Base-by-base conservation (phyloP, 2,329 filamentous ascomycete species). In the Thielaviopsis ethacetica region DNA sequence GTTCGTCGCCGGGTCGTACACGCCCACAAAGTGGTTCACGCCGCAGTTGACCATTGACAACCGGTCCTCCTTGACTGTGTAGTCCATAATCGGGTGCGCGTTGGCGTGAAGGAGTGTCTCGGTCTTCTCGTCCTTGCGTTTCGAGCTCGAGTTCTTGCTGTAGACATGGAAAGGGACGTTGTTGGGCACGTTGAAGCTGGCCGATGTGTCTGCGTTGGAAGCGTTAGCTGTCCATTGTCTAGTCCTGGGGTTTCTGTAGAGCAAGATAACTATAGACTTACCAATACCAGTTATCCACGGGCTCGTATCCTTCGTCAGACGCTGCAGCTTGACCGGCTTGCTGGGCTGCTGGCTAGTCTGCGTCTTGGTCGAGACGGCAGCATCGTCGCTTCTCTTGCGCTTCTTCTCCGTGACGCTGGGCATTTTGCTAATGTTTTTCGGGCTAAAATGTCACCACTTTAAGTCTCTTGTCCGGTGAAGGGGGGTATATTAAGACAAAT, bases 11-110 rank as follows among this genome's bases (percentile, higher is more conserved):
- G 81, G 79, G 64, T 86, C 82, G 62, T 79, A 84, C 5, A 86
- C 71, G 17, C 81, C 83, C 27, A 86, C 69, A 66, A 82, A 86
- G 68, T 86, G 81, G 58, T 81, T 83, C 53, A 83, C 63, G 3
- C 78, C 62, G 34, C 68, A 67, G 41, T 68, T 67, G 5, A 65
- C 61, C 2, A 66, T 69, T 24, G 62, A 59, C 13, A 66, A 62
- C 1, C 64, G 30, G 2, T 66, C 66, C 50, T 72, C 72, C 66
- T 76, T 75, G 27, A 73, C 81, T 5, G 75, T 82, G 64, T 83
- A 84, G 65, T 84, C 78, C 47, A 85, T 67, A 49, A 74, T 80
- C 30, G 70, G 74, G 67, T 85, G 79, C 53, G 71, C 72, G 3
- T 74, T 74, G 9, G 81, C 82, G 66, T 83, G 79, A 51, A 85